These are phyloP conservation scores for Aspergillus fructus DNA, from an alignment of 2,329 filamentous ascomycete genomes.

Conservation along the genomic window DNA sequence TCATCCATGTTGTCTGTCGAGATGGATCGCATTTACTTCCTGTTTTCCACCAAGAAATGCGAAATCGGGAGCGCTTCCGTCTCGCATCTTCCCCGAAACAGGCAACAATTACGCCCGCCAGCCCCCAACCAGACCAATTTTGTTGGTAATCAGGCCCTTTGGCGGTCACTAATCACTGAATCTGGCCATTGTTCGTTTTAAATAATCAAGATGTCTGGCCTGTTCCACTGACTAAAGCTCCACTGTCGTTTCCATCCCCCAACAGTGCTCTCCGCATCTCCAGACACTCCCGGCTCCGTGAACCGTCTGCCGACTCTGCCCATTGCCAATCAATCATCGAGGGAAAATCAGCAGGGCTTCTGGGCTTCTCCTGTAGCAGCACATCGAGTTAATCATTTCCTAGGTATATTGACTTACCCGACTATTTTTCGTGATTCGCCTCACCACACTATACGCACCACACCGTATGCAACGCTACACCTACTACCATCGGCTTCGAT, in stretches of 20 bases:
- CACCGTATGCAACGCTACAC: too few relatives aligned
- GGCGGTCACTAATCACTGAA: neutral
- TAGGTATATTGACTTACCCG: too few relatives aligned
- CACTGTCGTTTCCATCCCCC: neutral
- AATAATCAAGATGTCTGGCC: neutral
- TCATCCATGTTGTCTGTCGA: neutral
- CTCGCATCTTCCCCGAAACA: neutral
- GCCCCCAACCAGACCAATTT: conserved; percentile 3
- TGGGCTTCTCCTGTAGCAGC: too few relatives aligned
- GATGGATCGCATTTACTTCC: neutral
- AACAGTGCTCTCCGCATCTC: neutral
- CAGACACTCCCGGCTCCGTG: too few relatives aligned
- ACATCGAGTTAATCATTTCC: too few relatives aligned
- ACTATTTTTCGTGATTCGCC: too few relatives aligned
- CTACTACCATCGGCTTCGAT: too few relatives aligned
- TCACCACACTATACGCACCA: too few relatives aligned
- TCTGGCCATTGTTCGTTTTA: neutral
- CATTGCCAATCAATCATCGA: too few relatives aligned
- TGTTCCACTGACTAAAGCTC: conserved; percentile 5
- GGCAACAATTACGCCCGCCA: neutral
- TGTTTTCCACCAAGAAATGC: conserved; percentile 1
- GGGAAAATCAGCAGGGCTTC: too few relatives aligned
- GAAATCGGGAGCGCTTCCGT: neutral
- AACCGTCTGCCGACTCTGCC: too few relatives aligned
- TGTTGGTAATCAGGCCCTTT: conserved; percentile 3